Evolutionary conservation across 116 monocot genomes (phyloP).

Genomic region (Posidonia oceanica): DNA sequence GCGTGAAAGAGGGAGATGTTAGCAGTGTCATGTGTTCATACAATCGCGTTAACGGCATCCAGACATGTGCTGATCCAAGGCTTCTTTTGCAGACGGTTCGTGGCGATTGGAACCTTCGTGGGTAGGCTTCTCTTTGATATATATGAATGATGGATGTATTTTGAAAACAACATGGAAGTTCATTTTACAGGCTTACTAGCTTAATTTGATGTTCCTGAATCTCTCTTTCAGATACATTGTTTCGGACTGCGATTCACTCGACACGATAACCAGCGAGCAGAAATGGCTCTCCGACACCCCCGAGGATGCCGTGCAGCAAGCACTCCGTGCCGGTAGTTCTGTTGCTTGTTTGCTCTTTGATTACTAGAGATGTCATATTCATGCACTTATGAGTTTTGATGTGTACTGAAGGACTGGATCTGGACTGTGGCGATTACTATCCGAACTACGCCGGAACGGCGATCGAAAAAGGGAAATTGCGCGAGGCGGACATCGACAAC

Average conservation of each 20-base stretch:
- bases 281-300: too few relatives aligned
- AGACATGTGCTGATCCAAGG: conserved; percentile 65
- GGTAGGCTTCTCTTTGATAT: conserved; percentile 19
- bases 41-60: conserved; percentile 92
- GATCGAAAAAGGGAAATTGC: conserved; percentile 16
- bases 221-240: conserved; percentile 25
- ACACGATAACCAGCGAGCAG: too few relatives aligned
- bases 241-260: background rate
- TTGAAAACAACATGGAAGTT: too few relatives aligned
- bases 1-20: conserved; percentile 55
- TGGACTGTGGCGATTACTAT: background rate
- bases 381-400: too few relatives aligned
- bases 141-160: too few relatives aligned
- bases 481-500: conserved; percentile 38
- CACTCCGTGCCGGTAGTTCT: too few relatives aligned
- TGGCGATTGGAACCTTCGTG: conserved; percentile 54
- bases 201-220: background rate
- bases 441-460: conserved; percentile 10
- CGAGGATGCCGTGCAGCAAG: too few relatives aligned
- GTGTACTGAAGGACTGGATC: too few relatives aligned
- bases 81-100: conserved; percentile 52
- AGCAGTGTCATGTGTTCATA: conserved; percentile 93
- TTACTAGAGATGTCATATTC: too few relatives aligned
- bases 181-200: background rate
- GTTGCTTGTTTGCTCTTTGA: too few relatives aligned